Evolutionary conservation across 345 rosid genomes (phyloP).

Genomic region (Camelina sativa): DNA sequence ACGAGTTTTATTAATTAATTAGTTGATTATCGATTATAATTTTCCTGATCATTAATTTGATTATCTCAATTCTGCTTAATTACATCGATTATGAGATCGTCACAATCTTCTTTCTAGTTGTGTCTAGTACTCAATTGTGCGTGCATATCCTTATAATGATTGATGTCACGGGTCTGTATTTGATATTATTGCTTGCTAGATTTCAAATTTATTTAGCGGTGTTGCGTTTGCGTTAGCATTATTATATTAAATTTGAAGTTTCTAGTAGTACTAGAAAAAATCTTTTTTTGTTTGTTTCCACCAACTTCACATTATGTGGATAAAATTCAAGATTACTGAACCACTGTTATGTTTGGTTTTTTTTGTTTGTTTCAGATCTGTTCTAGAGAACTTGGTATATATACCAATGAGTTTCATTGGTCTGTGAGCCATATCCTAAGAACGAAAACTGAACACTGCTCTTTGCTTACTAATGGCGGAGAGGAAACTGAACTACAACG

Average conservation of each 20-base stretch:
- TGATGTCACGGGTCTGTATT: constrained; percentile 16
- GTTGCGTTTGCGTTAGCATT: constrained; percentile 15
- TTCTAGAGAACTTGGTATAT: background rate
- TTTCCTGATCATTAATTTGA: background rate
- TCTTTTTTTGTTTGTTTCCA: constrained; percentile 26
- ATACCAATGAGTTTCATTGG: constrained; percentile 17
- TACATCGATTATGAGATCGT: background rate
- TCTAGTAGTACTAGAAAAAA: background rate
- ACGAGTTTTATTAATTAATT: background rate
- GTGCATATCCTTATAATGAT: constrained; percentile 19
- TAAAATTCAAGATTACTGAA: constrained; percentile 25
- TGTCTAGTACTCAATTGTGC: background rate
- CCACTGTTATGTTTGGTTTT: background rate
- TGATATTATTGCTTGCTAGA: background rate
- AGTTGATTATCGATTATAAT: background rate
- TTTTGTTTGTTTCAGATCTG: constrained; percentile 8
- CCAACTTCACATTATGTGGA: background rate
- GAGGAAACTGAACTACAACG: constrained; percentile 72
- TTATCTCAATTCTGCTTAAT: background rate
- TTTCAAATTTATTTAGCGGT: background rate
- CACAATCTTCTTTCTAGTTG: background rate
- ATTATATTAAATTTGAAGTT: constrained; percentile 23
- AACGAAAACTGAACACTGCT: background rate
- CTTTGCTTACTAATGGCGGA: constrained; percentile 58
- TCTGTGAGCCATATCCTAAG: constrained; percentile 18